phyloP scores from a whole-genome alignment of 331 rosid species.

The Erythrophleum ivorense region DNA sequence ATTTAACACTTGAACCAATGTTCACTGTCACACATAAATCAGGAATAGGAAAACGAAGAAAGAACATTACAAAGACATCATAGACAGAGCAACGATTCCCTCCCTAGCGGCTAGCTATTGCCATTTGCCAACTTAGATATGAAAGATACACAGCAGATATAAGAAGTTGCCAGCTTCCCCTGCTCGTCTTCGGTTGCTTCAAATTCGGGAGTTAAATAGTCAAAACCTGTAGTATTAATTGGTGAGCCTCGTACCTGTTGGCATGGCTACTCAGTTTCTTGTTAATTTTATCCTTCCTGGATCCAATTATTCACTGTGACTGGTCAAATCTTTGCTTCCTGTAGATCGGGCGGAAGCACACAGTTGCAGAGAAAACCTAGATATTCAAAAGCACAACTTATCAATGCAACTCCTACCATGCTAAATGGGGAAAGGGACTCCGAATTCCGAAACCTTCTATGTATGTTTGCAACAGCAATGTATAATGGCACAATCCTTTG shows the following conservation, averaged over 20 bases:
- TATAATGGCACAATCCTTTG: too few relatives aligned
- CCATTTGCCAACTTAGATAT: neutral
- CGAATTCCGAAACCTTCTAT: too few relatives aligned
- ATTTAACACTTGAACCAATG: neutral
- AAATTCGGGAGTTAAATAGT: slow-evolving; percentile 31
- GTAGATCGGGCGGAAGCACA: slow-evolving; percentile 86
- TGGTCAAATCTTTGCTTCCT: slow-evolving; percentile 67
- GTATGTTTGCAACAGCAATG: too few relatives aligned
- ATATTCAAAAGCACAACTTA: slow-evolving; percentile 5
- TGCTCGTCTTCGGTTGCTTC: slow-evolving; percentile 38
- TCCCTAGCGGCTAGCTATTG: neutral
- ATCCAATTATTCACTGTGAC: slow-evolving; percentile 42
- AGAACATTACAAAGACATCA: slow-evolving; percentile 1
- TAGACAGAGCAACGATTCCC: slow-evolving; percentile 34
- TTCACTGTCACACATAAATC: neutral
- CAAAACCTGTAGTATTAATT: neutral
- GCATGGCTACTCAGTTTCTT: slow-evolving; percentile 70
- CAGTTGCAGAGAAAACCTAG: slow-evolving; percentile 91
- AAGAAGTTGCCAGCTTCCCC: slow-evolving; percentile 35
- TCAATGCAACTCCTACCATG: too few relatives aligned
- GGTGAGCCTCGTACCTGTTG: slow-evolving; percentile 44
- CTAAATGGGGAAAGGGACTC: too few relatives aligned
- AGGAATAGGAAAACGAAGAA: neutral
- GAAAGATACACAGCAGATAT: slow-evolving; percentile 34
- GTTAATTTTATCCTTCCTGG: slow-evolving; percentile 53